Base-by-base conservation (phyloP, 345 rosid genomes). In the Citrus glauca region DNA sequence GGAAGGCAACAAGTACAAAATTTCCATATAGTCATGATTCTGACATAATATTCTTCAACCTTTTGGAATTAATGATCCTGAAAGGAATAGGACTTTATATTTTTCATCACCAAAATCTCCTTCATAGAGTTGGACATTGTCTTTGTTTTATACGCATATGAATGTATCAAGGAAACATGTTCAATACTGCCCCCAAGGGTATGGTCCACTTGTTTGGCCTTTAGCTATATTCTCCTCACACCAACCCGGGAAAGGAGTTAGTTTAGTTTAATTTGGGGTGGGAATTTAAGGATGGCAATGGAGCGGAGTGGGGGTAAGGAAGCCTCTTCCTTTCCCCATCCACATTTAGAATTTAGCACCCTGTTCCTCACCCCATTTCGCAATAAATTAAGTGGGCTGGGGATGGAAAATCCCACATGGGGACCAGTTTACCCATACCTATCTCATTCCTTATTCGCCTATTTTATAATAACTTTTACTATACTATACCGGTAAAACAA, bases 61-160 rank as follows among this genome's bases (percentile, higher is more conserved):
- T 14, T 9, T 5, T 4, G 17, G 69, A 62, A 62, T 20, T 28
- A 42, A 22, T 20, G 11, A 60, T 60, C 24, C 6, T 19, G 24
- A 17, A 27, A 3, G 38, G 73, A 70, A 48, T 20, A 20, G 25
- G 6, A 53, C 33, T 35, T 53, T 56, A 32, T 56, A 13, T 4
- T 33, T 72, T 33, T 57, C 38, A 30, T 71, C 20, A 32, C 27
- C n/a, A 53, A 20, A 32, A 71, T 71, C 55, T 71, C 62, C 74
- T 71, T 30, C 61, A 50, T 28, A 16, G n/a, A 5, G 61, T 28
- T 70, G 20, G 73, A 25, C 65, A 22, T 53, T 30, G 16, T 57
- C 4, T 11, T 16, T 16, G 14, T 10, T 32, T 28, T 9, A 28
- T 11, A 7, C 10, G 24, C 30, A 32, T 59, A 55, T 3, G 5